Conservation (phyloP, 768 basidiomycete genomes). For the Hydnum rufescens region DNA sequence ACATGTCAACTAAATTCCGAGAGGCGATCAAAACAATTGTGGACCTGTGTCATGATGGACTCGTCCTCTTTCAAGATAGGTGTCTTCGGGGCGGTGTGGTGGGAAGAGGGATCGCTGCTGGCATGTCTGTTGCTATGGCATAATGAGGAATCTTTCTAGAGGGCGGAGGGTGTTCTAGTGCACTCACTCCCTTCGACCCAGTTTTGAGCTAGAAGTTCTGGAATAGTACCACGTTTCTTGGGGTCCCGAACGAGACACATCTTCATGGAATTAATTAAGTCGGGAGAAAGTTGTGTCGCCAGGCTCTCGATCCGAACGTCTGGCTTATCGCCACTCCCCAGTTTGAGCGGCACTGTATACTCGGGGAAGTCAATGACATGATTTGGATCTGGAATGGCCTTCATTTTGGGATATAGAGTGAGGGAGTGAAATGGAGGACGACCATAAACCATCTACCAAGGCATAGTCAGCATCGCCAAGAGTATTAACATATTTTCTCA, state of each 20-base stretch:
- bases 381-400: conserved; percentile 64
- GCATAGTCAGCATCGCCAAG: not conserved
- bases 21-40: not conserved
- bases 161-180: not conserved
- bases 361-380: conserved; percentile 72
- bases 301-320: conserved; percentile 15
- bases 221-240: conserved; percentile 74
- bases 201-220: conserved; percentile 60
- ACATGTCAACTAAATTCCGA: not conserved
- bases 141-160: not conserved
- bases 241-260: conserved; percentile 60
- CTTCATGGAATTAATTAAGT: conserved; percentile 68
- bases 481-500: not conserved
- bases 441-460: conserved; percentile 77
- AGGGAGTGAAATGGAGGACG: conserved; percentile 80
- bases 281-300: conserved; percentile 45
- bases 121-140: not conserved
- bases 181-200: conserved; percentile 30
- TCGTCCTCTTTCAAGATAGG: not conserved
- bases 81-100: not conserved
- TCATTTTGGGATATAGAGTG: conserved; percentile 75
- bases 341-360: conserved; percentile 34
- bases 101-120: not conserved
- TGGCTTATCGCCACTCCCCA: conserved; percentile 10
- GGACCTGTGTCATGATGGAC: not conserved